A percentile compares a stretch with the other conserved stretches of the same genome.
phyloP scores from a whole-genome alignment of 257 asterid genomes.

The Gynochthodes officinalis region DNA sequence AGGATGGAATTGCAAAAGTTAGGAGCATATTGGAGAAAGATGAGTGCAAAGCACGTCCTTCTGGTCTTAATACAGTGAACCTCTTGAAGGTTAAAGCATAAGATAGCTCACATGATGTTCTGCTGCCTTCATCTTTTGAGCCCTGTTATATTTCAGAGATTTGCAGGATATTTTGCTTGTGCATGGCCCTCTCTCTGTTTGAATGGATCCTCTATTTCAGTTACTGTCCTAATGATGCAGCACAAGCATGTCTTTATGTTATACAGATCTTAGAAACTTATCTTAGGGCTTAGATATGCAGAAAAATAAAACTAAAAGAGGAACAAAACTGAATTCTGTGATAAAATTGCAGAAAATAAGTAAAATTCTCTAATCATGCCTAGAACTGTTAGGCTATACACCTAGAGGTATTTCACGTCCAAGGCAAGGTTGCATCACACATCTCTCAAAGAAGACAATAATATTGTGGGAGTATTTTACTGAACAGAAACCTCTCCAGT shows the following conservation, averaged over 20 bases:
- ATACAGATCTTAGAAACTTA: no score
- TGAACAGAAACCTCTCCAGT: no score
- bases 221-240: no score
- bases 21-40: slow-evolving; percentile 60
- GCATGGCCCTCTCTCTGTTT: not conserved
- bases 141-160: not conserved
- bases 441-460: no score
- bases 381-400: not conserved
- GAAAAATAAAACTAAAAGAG: not conserved
- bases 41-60: slow-evolving; percentile 69
- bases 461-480: no score
- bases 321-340: not conserved
- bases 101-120: not conserved
- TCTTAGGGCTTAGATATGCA: no score
- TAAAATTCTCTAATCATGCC: not conserved
- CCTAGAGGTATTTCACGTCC: no score
- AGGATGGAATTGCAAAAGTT: slow-evolving; percentile 62
- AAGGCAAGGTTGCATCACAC: no score
- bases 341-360: not conserved
- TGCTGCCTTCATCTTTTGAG: slow-evolving; percentile 14
- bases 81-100: slow-evolving; percentile 68
- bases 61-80: slow-evolving; percentile 91
- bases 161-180: not conserved
- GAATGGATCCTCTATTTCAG: not conserved
- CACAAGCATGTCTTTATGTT: no score